Evolutionary conservation across 139 green algal species (phyloP), one percentile per base, ranked within the genome.

Genomic region (Asterochloris sp.): DNA sequence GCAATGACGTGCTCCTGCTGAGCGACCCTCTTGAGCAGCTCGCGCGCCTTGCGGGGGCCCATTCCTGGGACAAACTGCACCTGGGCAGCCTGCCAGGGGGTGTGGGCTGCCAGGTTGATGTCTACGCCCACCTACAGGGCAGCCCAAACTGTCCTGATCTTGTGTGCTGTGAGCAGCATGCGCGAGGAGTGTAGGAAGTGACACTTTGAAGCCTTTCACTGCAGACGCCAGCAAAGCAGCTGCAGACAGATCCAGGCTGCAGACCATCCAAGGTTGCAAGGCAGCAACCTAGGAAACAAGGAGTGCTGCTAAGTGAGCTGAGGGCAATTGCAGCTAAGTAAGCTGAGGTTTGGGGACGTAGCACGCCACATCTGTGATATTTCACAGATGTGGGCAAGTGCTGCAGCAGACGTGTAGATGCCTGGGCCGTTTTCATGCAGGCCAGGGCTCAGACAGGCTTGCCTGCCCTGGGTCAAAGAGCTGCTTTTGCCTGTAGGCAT

Each of bases 41-140:
- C 83, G 0, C 75, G 68, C 0, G 95, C 94, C 84, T 98, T 98
- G 78, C 96, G 88, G 9, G 95, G 94, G 0, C 96, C 96, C 76
- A 98, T 90, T 14, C 95, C 96, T 13, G 92, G 86, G 26, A 97
- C 90, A 83, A 96, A 98, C 78, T 92, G 88, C 78, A 98, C 92
- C 76, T 86, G 64, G 11, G 90, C 68, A 19, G 88, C 79, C 28
- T 89, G 87, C 96, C 96, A 98, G 13, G 88, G 16, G 62, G 91
- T 87, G 71, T 88, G 84, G 14, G 86, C 91, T 24, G 91, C 91
- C 4, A 90, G 76, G 83, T 98, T 99, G 69, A 98, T 69, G 87
- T 98, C 93, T 69, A 95, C 83, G 16, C 95, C 95, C 14, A 92
- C 82, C 89, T 96, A 89, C 47, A 80, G n/a, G 38, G 15, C 60